A percentile compares a stretch with the other conserved stretches of the same genome.
phyloP scores from a whole-genome alignment of 441 rosid species.

The Manihot esculenta region DNA sequence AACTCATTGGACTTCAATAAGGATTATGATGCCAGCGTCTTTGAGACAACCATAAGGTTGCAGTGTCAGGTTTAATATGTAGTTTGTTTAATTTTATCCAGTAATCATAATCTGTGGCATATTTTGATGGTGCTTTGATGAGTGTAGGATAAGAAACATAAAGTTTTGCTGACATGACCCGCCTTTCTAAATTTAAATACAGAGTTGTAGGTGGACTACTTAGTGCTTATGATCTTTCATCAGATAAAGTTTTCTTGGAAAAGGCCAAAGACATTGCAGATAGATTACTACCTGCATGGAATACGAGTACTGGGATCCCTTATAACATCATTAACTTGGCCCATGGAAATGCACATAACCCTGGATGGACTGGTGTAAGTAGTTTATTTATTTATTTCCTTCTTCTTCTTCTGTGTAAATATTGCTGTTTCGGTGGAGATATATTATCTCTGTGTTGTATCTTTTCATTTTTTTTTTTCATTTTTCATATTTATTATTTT shows the following conservation, averaged over 20 bases:
- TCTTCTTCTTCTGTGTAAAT: not conserved
- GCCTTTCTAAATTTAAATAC: conserved; percentile 27
- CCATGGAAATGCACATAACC: conserved; percentile 78
- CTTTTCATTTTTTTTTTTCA: not conserved
- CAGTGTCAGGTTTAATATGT: conserved; percentile 68
- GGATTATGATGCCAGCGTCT: conserved; percentile 90
- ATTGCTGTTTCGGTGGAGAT: not conserved
- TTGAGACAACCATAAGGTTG: conserved; percentile 99
- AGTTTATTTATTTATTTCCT: too few species aligned
- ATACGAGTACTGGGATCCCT: conserved; percentile 83
- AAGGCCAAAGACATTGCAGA: conserved; percentile 97
- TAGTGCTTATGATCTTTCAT: conserved; percentile 92
- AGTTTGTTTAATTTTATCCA: conserved; percentile 27
- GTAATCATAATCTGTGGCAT: conserved; percentile 7
- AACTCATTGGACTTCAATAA: conserved; percentile 87
- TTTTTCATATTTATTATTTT: not conserved
- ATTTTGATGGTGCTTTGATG: conserved; percentile 1
- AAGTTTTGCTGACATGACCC: conserved; percentile 19
- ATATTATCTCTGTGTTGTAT: too few species aligned
- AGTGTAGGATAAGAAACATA: conserved; percentile 1
- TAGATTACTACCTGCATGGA: conserved; percentile 96
- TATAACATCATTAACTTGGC: conserved; percentile 81
- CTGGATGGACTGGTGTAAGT: conserved; percentile 96
- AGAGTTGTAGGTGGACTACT: conserved; percentile 99
- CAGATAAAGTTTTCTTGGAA: conserved; percentile 78